These are phyloP conservation scores for Quercus berberidifolia DNA, from an alignment of 306 rosid species.

Conservation along the genomic window DNA sequence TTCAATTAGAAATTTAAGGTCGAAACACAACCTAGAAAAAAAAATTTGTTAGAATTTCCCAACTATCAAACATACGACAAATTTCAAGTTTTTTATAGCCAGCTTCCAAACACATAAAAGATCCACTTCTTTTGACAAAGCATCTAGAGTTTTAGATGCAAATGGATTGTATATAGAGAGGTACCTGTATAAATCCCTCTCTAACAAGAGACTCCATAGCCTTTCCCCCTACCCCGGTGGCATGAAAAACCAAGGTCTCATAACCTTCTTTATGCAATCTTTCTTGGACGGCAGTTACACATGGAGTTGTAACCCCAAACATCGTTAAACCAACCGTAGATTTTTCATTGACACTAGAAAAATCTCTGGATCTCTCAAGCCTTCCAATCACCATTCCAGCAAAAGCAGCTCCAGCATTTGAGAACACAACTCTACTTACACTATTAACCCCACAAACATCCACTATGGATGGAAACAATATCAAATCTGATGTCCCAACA, in stretches of 20 bases:
- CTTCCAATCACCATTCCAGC: constrained; percentile 87
- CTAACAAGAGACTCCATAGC: constrained; percentile 92
- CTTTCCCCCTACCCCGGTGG: constrained; percentile 93
- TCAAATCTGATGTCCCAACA: constrained; percentile 71
- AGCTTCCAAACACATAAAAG: neutral
- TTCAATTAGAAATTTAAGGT: neutral
- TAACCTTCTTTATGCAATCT: constrained; percentile 70
- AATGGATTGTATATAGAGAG: neutral
- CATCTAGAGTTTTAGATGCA: neutral
- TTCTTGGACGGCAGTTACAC: constrained; percentile 66
- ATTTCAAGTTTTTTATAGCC: neutral
- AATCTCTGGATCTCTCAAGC: constrained; percentile 35
- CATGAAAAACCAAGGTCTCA: constrained; percentile 84
- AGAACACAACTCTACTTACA: constrained; percentile 61
- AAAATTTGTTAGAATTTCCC: neutral
- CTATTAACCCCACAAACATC: constrained; percentile 81
- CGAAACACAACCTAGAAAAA: neutral
- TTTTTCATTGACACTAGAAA: constrained; percentile 31
- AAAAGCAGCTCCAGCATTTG: constrained; percentile 83
- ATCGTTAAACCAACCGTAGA: constrained; percentile 75
- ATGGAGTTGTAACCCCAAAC: constrained; percentile 91
- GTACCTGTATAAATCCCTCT: constrained; percentile 87
- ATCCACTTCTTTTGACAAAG: neutral
- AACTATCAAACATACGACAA: neutral
- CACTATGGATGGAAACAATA: constrained; percentile 71